A percentile compares a stretch with the other conserved stretches of the same genome.
Evolutionary conservation across 2,329 filamentous ascomycete genomes (phyloP).

Genomic region (Apiospora sp.): DNA sequence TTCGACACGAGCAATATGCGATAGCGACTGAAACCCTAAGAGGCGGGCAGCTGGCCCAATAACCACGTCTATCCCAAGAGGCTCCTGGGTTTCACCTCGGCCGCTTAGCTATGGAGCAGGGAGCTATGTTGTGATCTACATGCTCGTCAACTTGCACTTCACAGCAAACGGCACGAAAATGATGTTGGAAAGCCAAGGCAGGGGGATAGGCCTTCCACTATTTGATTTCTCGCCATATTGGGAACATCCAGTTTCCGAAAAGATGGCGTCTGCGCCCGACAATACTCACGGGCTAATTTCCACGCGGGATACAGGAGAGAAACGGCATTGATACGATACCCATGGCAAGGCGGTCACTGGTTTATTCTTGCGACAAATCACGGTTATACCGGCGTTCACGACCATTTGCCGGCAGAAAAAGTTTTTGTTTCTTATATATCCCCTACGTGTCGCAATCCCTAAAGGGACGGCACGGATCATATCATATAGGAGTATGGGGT

Average conservation of each 20-base stretch:
- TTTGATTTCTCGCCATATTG: background rate
- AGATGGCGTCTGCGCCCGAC: constrained; percentile 5
- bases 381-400: constrained; percentile 18
- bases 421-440: constrained; percentile 16
- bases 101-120: background rate
- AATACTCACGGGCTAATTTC: constrained; percentile 2
- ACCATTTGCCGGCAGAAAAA: constrained; percentile 18
- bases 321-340: constrained; percentile 21
- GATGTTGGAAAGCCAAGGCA: background rate
- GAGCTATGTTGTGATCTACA: background rate
- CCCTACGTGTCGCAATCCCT: constrained; percentile 21
- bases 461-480: constrained; percentile 23
- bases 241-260: background rate
- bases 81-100: background rate
- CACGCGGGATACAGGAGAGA: background rate
- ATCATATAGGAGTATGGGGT: constrained; percentile 3
- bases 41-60: background rate
- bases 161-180: background rate
- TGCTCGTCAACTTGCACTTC: background rate
- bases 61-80: background rate
- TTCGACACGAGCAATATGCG: constrained; percentile 68
- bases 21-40: background rate
- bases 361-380: constrained; percentile 20
- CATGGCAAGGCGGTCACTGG: constrained; percentile 24
- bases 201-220: background rate